Percentiles rank a stretch among this genome's conserved stretches.
phyloP scores from a whole-genome alignment of 1,139 yeast genomes.

The Wickerhamomyces sp. region DNA sequence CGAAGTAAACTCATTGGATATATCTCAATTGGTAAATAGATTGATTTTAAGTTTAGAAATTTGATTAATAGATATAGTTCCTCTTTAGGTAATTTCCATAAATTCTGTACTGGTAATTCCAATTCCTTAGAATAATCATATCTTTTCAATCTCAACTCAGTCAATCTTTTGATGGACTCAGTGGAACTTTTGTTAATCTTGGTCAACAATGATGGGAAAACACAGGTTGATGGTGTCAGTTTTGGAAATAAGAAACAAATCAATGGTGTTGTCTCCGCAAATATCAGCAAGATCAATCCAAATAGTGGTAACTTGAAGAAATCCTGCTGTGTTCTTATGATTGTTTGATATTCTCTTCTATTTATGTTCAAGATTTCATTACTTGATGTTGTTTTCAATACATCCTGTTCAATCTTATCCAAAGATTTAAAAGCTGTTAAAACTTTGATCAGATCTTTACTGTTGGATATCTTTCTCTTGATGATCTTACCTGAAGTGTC shows the following conservation, averaged over 20 bases:
- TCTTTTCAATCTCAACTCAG: constrained; percentile 22
- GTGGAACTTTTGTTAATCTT: constrained; percentile 13
- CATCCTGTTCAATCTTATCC: constrained; percentile 18
- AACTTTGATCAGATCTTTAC: constrained; percentile 17
- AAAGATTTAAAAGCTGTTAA: constrained; percentile 22
- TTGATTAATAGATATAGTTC: constrained; percentile 34
- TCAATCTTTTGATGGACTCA: no score
- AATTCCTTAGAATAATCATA: constrained; percentile 6
- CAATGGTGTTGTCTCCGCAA: constrained; percentile 61
- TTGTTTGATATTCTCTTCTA: constrained; percentile 48
- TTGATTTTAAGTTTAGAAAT: constrained; percentile 35
- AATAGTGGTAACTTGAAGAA: constrained; percentile 58
- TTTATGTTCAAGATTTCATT: constrained; percentile 31
- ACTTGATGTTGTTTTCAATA: constrained; percentile 29
- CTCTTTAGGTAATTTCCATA: constrained; percentile 36
- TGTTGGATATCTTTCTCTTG: constrained; percentile 19
- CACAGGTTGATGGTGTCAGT: constrained; percentile 66
- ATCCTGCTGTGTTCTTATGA: constrained; percentile 56
- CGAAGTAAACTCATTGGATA: constrained; percentile 38
- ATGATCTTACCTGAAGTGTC: constrained; percentile 24
- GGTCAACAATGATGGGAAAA: constrained; percentile 44
- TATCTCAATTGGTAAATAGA: constrained; percentile 34
- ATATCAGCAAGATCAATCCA: constrained; percentile 49
- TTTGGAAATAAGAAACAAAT: constrained; percentile 56
- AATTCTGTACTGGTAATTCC: constrained; percentile 28